Percentiles rank a stretch among this genome's conserved stretches.
Conservation (phyloP, 2,329 filamentous ascomycete species). For the Tolypocladium inflatum region DNA sequence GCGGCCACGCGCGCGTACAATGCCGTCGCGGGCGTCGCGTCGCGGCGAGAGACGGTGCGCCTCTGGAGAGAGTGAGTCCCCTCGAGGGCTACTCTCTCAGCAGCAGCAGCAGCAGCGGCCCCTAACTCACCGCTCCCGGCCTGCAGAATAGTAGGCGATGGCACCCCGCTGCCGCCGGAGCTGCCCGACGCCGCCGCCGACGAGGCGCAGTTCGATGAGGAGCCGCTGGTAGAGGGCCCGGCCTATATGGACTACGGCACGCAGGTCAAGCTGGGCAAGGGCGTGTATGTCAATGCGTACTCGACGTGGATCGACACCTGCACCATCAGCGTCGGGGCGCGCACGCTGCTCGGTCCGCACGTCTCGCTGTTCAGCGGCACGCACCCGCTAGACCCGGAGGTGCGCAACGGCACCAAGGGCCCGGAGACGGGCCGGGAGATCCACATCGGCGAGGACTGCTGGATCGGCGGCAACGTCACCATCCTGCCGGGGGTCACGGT, state of each 20-base stretch:
- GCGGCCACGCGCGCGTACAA: neutral
- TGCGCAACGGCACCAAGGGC: slow-evolving; percentile 65
- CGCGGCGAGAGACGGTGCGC: neutral
- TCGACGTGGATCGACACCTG: slow-evolving; percentile 71
- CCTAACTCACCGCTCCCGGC: neutral
- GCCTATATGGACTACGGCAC: neutral
- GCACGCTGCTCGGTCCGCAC: slow-evolving; percentile 72
- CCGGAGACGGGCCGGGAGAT: slow-evolving; percentile 70
- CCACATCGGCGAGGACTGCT: slow-evolving; percentile 70
- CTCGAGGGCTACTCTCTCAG: neutral
- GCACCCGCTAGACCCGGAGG: slow-evolving; percentile 66
- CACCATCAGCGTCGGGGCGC: slow-evolving; percentile 61
- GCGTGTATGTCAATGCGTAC: slow-evolving; percentile 68
- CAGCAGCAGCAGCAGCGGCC: neutral
- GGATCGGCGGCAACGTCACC: slow-evolving; percentile 63
- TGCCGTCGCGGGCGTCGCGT: neutral
- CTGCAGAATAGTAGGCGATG: neutral
- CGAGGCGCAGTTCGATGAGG: neutral
- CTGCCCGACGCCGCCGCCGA: neutral
- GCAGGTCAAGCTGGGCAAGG: slow-evolving; percentile 45
- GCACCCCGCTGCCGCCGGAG: neutral
- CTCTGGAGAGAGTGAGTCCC: neutral
- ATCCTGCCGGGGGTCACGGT: slow-evolving; percentile 72
- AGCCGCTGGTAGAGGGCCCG: neutral
- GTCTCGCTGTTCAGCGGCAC: slow-evolving; percentile 66